phyloP scores from a whole-genome alignment of 116 monocot species.

The Iris pallida region DNA sequence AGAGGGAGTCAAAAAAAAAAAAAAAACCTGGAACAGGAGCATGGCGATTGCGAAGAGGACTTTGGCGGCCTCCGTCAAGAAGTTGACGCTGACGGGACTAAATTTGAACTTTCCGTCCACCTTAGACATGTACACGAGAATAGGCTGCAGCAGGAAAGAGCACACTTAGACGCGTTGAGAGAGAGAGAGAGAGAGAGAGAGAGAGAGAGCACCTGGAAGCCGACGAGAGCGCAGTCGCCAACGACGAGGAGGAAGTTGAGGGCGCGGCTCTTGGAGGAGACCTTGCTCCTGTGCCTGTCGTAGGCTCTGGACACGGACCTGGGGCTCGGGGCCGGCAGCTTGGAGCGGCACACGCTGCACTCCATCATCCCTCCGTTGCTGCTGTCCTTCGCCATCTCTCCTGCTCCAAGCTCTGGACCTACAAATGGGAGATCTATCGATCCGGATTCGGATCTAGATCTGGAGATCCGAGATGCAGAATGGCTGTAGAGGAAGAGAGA shows the following conservation, averaged over 20 bases:
- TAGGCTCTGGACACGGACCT: slow-evolving; percentile 36
- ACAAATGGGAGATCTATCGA: background rate
- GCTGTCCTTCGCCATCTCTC: background rate
- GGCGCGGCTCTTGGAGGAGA: slow-evolving; percentile 30
- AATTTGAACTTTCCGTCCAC: slow-evolving; percentile 87
- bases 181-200: no score
- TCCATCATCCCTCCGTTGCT: slow-evolving; percentile 29
- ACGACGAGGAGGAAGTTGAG: slow-evolving; percentile 37
- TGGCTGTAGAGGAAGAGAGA: background rate
- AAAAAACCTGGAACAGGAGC: slow-evolving; percentile 69
- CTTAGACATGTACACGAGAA: slow-evolving; percentile 86
- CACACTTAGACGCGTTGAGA: no score
- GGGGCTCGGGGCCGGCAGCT: slow-evolving; percentile 16
- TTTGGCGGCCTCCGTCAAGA: slow-evolving; percentile 76
- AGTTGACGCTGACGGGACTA: slow-evolving; percentile 90
- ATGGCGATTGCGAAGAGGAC: slow-evolving; percentile 80
- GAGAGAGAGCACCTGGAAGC: slow-evolving; percentile 23
- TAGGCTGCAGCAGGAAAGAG: no score
- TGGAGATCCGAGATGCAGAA: background rate
- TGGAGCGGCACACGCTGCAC: slow-evolving; percentile 39
- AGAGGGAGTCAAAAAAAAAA: background rate
- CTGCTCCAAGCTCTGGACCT: background rate
- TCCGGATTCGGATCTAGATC: background rate
- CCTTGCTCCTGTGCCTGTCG: slow-evolving; percentile 29
- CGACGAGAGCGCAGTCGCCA: slow-evolving; percentile 40